These are phyloP conservation scores for Chondrus crispus DNA, from an alignment of 23 red algal species.

Conservation along the genomic window DNA sequence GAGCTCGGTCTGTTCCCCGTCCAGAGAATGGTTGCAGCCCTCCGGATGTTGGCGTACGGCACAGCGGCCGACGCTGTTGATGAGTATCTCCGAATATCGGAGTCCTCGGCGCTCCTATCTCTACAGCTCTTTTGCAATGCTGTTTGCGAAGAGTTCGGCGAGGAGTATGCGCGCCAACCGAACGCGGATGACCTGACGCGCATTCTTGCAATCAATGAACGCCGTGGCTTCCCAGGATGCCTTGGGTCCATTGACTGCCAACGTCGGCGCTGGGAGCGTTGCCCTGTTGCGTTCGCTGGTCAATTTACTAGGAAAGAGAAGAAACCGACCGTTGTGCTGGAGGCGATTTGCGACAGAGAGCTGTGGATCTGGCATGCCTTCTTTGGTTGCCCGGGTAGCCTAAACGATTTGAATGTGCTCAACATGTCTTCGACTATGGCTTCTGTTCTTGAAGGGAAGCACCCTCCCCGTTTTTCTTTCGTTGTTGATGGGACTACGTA, in stretches of 20 bases:
- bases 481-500: background rate
- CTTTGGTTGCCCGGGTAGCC: background rate
- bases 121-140: background rate
- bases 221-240: background rate
- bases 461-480: background rate
- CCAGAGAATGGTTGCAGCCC: background rate
- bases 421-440: background rate
- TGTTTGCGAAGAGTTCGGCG: background rate
- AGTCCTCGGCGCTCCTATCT: background rate
- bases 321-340: no score
- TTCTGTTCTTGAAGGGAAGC: background rate
- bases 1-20: background rate
- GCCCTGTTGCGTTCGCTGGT: background rate
- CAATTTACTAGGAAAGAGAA: no score
- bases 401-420: background rate
- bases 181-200: background rate
- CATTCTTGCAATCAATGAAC: background rate
- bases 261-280: background rate
- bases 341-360: no score
- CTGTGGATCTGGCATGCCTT: background rate
- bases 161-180: background rate
- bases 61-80: background rate
- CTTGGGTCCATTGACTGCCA: background rate
- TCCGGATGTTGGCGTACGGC: background rate
- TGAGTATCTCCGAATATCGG: background rate